Base-by-base conservation (phyloP, 164 flowering plant species). In the Stephania japonica region DNA sequence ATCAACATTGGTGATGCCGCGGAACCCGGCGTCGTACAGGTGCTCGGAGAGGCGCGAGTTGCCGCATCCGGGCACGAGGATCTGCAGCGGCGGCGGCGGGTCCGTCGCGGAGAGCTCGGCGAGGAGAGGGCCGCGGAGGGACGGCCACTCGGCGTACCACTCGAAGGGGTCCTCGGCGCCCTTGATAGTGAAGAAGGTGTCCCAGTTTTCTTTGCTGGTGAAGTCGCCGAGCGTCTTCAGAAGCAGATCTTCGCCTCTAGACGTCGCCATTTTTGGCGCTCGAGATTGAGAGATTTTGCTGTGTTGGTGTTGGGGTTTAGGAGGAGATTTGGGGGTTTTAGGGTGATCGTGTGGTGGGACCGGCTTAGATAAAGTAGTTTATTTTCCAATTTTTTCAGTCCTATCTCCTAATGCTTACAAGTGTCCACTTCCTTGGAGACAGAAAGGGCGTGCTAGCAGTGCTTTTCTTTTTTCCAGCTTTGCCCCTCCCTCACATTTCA, bases 181-280 rank as follows among this genome's bases (percentile, higher is more conserved):
- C 21, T 92, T 76, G 74, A 92, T 79, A 16, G 83, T 84, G 86
- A 92, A 94, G 87, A 94, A 92, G 27, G 85, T 86, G 83, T 94
- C 98, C 98, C 98, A 94, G 70, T 94, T 94, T 65, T 92, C 95
- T 73, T 88, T 90, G 85, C 86, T 89, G 19, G 98, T 94, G 92
- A 94, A 94, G 83, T 94, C 98, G 27, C 81, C 90, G 0, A 94
- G 85, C 6, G 97, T 89, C 24, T 66, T 66, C 19, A 90, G 86
- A 5, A 94, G 81, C 16, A 84, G 85, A 14, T 72, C 85, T 19
- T 27, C 6, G 42, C 65, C 38, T 73, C 23, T n/a, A 5, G 18
- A 18, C 63, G 19, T 56, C n/a, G 63, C 63, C 63, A 56, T 59
- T 3, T 6, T 7, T 59, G 21, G n/a, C 10, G n/a, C 64, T 59